Percentiles rank a stretch among this genome's conserved stretches.
Evolutionary conservation across 2,329 filamentous ascomycete genomes (phyloP).

Genomic region (Pseudogymnoascus sp.): DNA sequence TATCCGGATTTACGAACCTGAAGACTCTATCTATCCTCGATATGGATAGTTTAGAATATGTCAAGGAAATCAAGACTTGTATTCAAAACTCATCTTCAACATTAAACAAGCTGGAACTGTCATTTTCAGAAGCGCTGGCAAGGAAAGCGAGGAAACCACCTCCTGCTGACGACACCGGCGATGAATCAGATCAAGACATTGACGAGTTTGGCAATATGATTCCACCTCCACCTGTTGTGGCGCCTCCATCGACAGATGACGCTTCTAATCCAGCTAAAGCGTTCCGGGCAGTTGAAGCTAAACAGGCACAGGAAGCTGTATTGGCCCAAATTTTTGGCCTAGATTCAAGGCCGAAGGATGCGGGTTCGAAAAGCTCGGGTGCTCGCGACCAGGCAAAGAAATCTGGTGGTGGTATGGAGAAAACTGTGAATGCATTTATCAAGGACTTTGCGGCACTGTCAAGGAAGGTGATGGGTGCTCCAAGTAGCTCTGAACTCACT

Average conservation of each 20-base stretch:
- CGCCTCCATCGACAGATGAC: constrained; percentile 28
- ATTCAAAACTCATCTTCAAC: constrained; percentile 48
- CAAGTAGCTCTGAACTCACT: constrained; percentile 31
- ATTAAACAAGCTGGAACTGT: constrained; percentile 48
- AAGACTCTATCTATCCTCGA: constrained; percentile 49
- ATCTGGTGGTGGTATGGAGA: constrained; percentile 13
- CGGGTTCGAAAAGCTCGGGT: background rate
- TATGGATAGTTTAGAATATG: constrained; percentile 50
- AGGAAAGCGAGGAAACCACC: constrained; percentile 38
- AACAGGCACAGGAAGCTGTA: constrained; percentile 46
- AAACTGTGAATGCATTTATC: constrained; percentile 32
- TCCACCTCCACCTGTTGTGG: constrained; percentile 25
- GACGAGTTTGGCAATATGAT: constrained; percentile 45
- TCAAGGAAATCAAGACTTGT: constrained; percentile 49
- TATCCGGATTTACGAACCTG: constrained; percentile 51
- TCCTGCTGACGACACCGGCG: constrained; percentile 33
- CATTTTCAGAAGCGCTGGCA: constrained; percentile 49
- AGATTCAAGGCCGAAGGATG: constrained; percentile 27
- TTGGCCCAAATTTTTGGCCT: constrained; percentile 47
- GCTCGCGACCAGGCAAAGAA: constrained; percentile 17
- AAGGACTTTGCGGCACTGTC: constrained; percentile 35
- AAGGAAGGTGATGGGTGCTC: constrained; percentile 35
- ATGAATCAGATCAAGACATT: constrained; percentile 44
- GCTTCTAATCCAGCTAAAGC: constrained; percentile 37
- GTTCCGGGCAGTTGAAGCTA: constrained; percentile 45